Conservation (phyloP, 352 stramenopile genomes). For the Pythium rhizo-oryzae region DNA sequence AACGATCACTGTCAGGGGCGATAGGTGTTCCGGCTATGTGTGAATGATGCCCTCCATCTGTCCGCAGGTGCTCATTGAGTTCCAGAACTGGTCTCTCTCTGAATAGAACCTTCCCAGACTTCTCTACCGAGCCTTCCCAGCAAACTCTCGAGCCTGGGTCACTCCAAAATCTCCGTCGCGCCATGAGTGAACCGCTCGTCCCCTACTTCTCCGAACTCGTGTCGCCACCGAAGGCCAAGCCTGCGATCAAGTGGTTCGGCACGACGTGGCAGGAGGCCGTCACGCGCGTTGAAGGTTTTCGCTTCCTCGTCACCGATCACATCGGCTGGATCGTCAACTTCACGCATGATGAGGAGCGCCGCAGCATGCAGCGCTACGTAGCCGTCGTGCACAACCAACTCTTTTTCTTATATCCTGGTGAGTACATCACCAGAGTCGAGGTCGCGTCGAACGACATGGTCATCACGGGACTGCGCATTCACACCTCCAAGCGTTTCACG, state of each 20-base stretch:
- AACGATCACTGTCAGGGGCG: too few species aligned
- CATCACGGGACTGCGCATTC: background rate
- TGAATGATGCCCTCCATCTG: too few species aligned
- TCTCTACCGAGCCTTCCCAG: too few species aligned
- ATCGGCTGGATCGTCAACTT: background rate
- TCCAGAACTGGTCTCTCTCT: too few species aligned
- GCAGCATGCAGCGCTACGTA: too few species aligned
- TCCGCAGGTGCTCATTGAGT: too few species aligned
- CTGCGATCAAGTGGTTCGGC: background rate
- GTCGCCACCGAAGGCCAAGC: background rate
- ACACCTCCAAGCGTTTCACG: conserved; percentile 8
- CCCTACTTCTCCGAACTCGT: background rate
- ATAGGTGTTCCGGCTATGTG: too few species aligned
- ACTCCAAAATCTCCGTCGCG: too few species aligned
- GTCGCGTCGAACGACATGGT: background rate
- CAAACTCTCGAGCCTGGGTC: too few species aligned
- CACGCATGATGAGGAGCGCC: conserved; percentile 5
- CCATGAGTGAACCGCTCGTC: too few species aligned
- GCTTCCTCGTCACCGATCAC: background rate
- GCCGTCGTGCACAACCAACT: background rate
- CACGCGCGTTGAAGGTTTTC: conserved; percentile 4
- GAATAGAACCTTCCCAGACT: too few species aligned
- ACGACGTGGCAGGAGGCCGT: background rate
- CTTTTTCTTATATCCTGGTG: background rate
- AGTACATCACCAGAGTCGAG: background rate